Evolutionary conservation across 2,329 filamentous ascomycete species (phyloP).

Genomic region (Tolypocladium sp.): DNA sequence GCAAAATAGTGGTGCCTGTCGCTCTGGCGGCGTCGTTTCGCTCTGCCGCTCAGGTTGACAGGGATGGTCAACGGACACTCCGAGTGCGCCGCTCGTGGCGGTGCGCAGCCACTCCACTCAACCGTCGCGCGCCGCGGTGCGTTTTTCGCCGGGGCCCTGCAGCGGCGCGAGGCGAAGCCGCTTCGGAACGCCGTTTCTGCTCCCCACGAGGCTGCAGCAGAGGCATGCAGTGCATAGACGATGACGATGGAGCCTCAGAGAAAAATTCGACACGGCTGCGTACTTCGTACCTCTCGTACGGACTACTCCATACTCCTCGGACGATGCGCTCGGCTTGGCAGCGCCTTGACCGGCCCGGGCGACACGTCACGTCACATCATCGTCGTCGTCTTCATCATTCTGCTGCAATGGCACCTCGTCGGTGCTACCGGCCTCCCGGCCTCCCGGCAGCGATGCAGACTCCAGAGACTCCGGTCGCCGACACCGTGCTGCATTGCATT

Average conservation of each 20-base stretch:
- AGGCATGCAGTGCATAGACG: background rate
- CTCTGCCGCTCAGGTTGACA: background rate
- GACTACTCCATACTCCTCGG: background rate
- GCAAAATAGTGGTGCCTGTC: too few relatives aligned
- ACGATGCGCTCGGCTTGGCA: background rate
- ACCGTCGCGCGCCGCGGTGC: background rate
- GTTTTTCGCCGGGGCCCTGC: background rate
- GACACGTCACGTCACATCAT: background rate
- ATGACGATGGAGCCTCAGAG: background rate
- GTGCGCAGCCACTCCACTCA: background rate
- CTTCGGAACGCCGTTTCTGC: background rate
- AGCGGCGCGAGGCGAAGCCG: background rate
- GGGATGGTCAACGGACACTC: background rate
- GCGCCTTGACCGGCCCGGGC: background rate
- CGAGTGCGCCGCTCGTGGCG: conserved; percentile 2
- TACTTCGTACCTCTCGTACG: background rate
- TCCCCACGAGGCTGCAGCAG: background rate
- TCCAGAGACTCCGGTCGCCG: too few relatives aligned
- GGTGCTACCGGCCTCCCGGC: background rate
- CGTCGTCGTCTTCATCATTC: background rate
- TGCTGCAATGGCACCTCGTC: background rate
- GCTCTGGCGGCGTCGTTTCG: background rate
- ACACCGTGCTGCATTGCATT: background rate
- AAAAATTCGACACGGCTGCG: background rate
- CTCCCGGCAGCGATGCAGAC: background rate